Conservation (phyloP, 164 flowering plant genomes). For the Liquidambar formosana region DNA sequence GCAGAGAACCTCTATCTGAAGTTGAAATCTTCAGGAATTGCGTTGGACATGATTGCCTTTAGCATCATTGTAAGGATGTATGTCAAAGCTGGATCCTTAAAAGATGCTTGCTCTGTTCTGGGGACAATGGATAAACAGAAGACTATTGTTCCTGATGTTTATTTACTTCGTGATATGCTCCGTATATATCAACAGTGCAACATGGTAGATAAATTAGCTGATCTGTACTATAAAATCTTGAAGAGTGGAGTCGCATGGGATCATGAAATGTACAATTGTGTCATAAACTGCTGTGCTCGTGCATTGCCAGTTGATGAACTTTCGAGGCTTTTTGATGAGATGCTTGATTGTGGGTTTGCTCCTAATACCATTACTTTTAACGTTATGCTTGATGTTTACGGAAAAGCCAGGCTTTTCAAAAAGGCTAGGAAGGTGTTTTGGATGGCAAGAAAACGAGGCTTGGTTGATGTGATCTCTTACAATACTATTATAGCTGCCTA, state of each 20-base stretch:
- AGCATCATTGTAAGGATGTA: constrained; percentile 82
- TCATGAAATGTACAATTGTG: constrained; percentile 84
- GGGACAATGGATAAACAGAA: constrained; percentile 63
- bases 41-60: constrained; percentile 74
- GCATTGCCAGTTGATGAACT: constrained; percentile 93
- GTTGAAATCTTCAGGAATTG: constrained; percentile 51
- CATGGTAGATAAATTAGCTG: constrained; percentile 56
- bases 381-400: constrained; percentile 79
- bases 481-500: constrained; percentile 89
- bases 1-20: constrained; percentile 64
- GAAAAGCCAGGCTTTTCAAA: constrained; percentile 67
- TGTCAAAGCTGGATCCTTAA: constrained; percentile 60
- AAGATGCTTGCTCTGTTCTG: constrained; percentile 72
- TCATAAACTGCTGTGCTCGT: constrained; percentile 87
- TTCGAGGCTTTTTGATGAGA: constrained; percentile 74
- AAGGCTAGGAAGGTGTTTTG: constrained; percentile 63
- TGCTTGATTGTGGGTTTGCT: constrained; percentile 59
- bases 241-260: constrained; percentile 72
- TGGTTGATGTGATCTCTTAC: constrained; percentile 76
- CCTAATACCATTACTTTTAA: constrained; percentile 74
- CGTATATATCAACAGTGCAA: constrained; percentile 76
- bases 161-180: constrained; percentile 77
- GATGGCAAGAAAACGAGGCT: constrained; percentile 64
- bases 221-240: constrained; percentile 59
- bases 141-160: constrained; percentile 66